Evolutionary conservation across 1,284 basidiomycete species (phyloP).

Genomic region (Naganishia albida): DNA sequence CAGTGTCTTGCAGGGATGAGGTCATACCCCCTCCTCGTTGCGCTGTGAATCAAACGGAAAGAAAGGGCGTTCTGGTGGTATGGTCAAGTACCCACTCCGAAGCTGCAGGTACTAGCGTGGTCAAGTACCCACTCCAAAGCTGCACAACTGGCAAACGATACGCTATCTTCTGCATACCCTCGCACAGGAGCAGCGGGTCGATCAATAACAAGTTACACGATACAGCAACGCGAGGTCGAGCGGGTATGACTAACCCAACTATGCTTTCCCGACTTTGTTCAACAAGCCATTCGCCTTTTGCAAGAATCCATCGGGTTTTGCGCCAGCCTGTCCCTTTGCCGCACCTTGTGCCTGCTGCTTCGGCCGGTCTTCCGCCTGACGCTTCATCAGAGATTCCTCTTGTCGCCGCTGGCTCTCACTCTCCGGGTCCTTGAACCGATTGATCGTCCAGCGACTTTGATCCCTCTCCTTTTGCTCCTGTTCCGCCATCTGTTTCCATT

Average conservation of each 20-base stretch:
- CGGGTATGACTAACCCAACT: not conserved
- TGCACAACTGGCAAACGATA: no score
- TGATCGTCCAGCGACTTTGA: conserved; percentile 11
- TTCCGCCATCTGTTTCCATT: conserved; percentile 11
- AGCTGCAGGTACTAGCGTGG: no score
- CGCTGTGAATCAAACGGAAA: no score
- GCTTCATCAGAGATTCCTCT: not conserved
- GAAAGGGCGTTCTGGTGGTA: no score
- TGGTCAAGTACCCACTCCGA: no score
- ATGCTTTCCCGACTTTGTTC: conserved; percentile 24
- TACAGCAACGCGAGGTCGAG: not conserved
- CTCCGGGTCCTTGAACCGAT: conserved; percentile 10
- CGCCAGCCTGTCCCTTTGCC: not conserved
- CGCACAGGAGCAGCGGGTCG: no score
- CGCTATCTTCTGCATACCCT: no score
- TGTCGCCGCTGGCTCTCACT: not conserved
- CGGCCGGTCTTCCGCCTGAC: not conserved
- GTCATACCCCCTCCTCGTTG: no score
- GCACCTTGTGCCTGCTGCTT: not conserved
- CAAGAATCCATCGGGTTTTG: conserved; percentile 18
- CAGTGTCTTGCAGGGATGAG: no score
- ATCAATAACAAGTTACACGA: no score
- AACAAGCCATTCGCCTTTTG: conserved; percentile 12
- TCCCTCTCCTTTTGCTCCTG: conserved; percentile 2
- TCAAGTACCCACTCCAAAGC: no score